These are phyloP conservation scores for Musa beccarii DNA, from an alignment of 176 grass and related monocot species.

Conservation along the genomic window DNA sequence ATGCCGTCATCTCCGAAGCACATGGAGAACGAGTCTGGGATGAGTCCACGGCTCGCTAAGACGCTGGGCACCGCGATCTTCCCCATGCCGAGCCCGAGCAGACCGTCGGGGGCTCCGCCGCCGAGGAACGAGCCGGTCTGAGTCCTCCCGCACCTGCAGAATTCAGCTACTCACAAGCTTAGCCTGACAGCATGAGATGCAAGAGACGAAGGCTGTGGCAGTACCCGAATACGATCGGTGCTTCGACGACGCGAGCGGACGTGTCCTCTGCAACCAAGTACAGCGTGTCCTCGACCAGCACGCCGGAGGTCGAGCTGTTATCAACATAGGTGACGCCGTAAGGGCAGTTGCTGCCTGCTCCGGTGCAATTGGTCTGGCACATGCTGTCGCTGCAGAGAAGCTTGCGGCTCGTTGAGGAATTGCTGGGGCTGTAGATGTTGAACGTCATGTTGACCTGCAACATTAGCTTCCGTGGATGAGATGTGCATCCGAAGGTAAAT, in stretches of 20 bases:
- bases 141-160: conserved; percentile 52
- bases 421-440: conserved; percentile 45
- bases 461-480: background rate
- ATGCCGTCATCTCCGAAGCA: conserved; percentile 68
- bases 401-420: conserved; percentile 63
- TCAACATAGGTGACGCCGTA: conserved; percentile 60
- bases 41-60: conserved; percentile 51
- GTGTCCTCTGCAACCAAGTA: conserved; percentile 53
- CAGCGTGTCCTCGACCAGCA: conserved; percentile 63
- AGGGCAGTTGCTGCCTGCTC: conserved; percentile 36
- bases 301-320: conserved; percentile 63
- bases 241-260: conserved; percentile 41
- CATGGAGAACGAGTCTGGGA: conserved; percentile 71
- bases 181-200: background rate
- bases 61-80: conserved; percentile 62
- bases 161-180: too few species aligned
- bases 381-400: conserved; percentile 46
- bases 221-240: conserved; percentile 67
- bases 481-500: conserved; percentile 10
- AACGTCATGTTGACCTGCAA: conserved; percentile 32
- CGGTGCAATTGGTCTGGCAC: conserved; percentile 43
- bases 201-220: background rate
- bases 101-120: conserved; percentile 64
- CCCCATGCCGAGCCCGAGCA: conserved; percentile 63
- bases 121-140: conserved; percentile 71